These are phyloP conservation scores for Dittrichia graveolens DNA, from an alignment of 129 eudicot genomes.

Conservation along the genomic window DNA sequence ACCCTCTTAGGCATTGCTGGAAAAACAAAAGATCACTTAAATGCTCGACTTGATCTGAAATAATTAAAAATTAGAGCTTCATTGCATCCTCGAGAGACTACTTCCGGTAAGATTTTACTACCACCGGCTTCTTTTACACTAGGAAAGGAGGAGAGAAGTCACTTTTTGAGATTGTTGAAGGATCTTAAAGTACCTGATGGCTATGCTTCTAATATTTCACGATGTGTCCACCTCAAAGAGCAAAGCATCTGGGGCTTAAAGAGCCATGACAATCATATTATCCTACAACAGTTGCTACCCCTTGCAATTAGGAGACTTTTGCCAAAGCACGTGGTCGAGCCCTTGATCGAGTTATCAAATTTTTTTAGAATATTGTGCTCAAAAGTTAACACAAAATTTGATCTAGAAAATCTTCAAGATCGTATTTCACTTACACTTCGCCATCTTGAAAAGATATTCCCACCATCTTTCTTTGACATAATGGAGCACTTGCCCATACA, in stretches of 20 bases:
- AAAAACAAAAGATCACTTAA: slow-evolving; percentile 15
- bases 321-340: no score
- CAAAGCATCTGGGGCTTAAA: background rate
- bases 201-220: slow-evolving; percentile 28
- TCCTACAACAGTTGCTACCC: slow-evolving; percentile 17
- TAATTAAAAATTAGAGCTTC: slow-evolving; percentile 5
- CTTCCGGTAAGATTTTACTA: background rate
- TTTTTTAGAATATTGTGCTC: no score
- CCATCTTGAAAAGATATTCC: background rate
- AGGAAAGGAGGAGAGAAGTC: background rate
- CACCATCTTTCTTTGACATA: slow-evolving; percentile 20
- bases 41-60: slow-evolving; percentile 17
- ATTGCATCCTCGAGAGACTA: background rate
- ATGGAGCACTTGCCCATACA: slow-evolving; percentile 35
- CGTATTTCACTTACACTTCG: no score
- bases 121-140: slow-evolving; percentile 16
- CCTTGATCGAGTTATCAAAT: no score
- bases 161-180: slow-evolving; percentile 6
- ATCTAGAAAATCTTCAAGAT: no score
- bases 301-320: background rate
- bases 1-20: background rate
- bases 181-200: slow-evolving; percentile 24
- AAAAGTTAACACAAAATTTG: no score
- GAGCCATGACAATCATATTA: slow-evolving; percentile 4
- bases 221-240: background rate